These are phyloP conservation scores for Cladorrhinum samala DNA, from an alignment of 495 filamentous ascomycete species.

Conservation along the genomic window DNA sequence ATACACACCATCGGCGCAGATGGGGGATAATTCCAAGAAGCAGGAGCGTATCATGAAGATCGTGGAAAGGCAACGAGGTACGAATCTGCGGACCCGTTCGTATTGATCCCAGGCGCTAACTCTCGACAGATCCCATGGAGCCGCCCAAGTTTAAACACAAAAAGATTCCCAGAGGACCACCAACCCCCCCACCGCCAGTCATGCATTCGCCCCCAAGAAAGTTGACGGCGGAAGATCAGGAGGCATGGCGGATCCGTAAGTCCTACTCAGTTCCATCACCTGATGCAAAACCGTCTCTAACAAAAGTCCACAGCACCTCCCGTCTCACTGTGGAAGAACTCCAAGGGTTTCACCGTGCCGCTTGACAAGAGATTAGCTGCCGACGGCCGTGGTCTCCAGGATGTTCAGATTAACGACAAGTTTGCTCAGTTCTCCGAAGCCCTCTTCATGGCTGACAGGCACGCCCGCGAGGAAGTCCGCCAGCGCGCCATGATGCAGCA, in stretches of 20 bases:
- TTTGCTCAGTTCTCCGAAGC: conserved; percentile 96
- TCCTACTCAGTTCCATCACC: too few relatives aligned
- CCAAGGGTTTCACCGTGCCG: conserved; percentile 95
- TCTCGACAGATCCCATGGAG: conserved; percentile 91
- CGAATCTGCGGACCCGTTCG: too few relatives aligned
- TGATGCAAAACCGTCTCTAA: too few relatives aligned
- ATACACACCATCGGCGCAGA: conserved; percentile 94
- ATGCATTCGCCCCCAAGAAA: conserved; percentile 95
- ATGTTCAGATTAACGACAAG: conserved; percentile 98
- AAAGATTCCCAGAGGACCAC: conserved; percentile 93
- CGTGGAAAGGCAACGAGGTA: conserved; percentile 71
- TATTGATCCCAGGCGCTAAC: too few relatives aligned
- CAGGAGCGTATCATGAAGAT: conserved; percentile 99
- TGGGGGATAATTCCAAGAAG: conserved; percentile 83
- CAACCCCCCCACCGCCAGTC: conserved; percentile 84
- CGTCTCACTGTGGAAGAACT: conserved; percentile 98
- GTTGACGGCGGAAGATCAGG: conserved; percentile 93
- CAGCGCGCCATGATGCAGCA: conserved; percentile 94
- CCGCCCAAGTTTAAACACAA: conserved; percentile 98
- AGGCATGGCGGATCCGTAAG: conserved; percentile 87
- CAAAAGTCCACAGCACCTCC: conserved; percentile 60
- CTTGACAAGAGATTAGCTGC: conserved; percentile 96
- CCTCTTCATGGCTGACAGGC: conserved; percentile 86
- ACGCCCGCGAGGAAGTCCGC: conserved; percentile 91
- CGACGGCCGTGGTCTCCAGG: conserved; percentile 85